A percentile compares a stretch with the other conserved stretches of the same genome.
Evolutionary conservation across 148 eudicot genomes (phyloP).

Genomic region (Polygonum aviculare): DNA sequence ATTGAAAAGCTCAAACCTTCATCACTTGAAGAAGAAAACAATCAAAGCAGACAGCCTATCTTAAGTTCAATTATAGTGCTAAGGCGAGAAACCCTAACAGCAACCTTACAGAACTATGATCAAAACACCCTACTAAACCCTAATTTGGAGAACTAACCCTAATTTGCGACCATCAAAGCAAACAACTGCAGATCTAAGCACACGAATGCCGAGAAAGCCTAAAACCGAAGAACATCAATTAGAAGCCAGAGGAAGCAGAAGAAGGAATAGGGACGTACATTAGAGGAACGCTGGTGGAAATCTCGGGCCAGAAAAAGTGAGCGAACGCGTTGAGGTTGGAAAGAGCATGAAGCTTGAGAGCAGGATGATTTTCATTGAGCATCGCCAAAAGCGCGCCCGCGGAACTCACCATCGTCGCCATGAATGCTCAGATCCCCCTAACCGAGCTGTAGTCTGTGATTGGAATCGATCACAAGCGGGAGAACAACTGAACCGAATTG

Average conservation of each 20-base stretch:
- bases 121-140: background rate
- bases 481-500: background rate
- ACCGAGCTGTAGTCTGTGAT: background rate
- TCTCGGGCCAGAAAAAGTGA: slow-evolving; percentile 81
- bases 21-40: background rate
- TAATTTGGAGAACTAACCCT: too few species aligned
- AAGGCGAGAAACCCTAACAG: background rate
- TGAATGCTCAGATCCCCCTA: slow-evolving; percentile 2
- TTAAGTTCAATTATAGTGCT: background rate
- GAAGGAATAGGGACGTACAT: slow-evolving; percentile 29
- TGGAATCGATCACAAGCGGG: background rate
- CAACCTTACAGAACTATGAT: background rate
- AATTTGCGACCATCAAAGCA: background rate
- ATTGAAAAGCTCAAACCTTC: background rate
- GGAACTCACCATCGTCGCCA: slow-evolving; percentile 77
- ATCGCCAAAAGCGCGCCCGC: slow-evolving; percentile 76
- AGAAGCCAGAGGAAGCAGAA: background rate
- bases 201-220: background rate
- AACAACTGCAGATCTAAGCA: background rate
- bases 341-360: slow-evolving; percentile 77
- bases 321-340: slow-evolving; percentile 64
- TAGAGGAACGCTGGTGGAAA: slow-evolving; percentile 69
- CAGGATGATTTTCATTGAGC: slow-evolving; percentile 58
- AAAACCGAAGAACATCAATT: background rate
- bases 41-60: background rate